Evolutionary conservation across 228 moss, liverwort and hornwort species (phyloP).

Genomic region (Sphagnum fallax): DNA sequence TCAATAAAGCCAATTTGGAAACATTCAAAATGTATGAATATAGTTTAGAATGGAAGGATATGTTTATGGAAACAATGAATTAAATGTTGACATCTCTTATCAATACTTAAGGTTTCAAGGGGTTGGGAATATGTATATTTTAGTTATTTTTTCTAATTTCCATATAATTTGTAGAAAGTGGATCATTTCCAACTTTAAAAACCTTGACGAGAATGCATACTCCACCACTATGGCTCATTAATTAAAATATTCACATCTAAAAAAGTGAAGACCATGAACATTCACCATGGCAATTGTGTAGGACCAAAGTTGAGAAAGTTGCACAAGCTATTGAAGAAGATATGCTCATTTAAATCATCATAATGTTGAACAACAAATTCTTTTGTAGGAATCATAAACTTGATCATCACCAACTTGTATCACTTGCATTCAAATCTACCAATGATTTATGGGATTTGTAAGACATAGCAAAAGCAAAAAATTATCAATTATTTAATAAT

Average conservation of each 20-base stretch:
- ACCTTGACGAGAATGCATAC: neutral
- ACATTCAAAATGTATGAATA: too few relatives aligned
- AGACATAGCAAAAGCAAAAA: neutral
- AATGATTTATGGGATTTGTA: conserved; percentile 80
- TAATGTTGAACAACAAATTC: conserved; percentile 95
- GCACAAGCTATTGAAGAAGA: conserved; percentile 88
- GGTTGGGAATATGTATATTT: too few relatives aligned
- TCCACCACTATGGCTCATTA: neutral
- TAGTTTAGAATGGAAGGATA: too few relatives aligned
- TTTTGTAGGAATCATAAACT: conserved; percentile 88
- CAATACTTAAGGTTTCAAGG: too few relatives aligned
- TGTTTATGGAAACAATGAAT: too few relatives aligned
- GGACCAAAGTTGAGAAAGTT: conserved; percentile 98
- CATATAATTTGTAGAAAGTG: neutral
- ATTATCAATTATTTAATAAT: too few relatives aligned
- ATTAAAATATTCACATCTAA: too few relatives aligned
- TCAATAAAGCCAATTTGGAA: too few relatives aligned
- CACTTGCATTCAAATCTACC: conserved; percentile 90
- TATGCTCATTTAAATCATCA: conserved; percentile 85
- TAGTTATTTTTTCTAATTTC: too few relatives aligned
- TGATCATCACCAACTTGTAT: conserved; percentile 91
- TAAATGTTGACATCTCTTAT: too few relatives aligned
- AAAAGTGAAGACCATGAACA: neutral
- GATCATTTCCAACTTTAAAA: neutral
- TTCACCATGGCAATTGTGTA: conserved; percentile 86